Conservation (phyloP, 2,329 filamentous ascomycete species). For the Lachnellula suecica region DNA sequence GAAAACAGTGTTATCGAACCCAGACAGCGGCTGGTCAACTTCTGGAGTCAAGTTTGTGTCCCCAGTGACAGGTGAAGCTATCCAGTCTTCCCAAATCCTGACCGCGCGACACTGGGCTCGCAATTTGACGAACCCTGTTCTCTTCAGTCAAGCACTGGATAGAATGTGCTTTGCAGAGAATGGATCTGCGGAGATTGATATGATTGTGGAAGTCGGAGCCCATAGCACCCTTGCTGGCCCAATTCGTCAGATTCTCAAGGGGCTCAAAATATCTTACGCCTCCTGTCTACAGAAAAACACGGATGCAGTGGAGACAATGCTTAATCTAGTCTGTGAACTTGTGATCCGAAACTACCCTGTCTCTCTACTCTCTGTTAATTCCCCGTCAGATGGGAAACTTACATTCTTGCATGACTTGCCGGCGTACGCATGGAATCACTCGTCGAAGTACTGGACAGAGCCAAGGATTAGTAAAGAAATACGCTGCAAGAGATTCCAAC, state of each 20-base stretch:
- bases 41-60: no score
- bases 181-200: not conserved
- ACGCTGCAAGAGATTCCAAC: conserved; percentile 42
- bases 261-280: conserved; percentile 20
- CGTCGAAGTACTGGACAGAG: conserved; percentile 51
- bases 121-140: not conserved
- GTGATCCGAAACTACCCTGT: not conserved
- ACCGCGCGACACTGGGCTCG: not conserved
- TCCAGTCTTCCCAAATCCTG: not conserved
- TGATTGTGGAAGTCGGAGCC: conserved; percentile 17
- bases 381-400: not conserved
- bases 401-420: conserved; percentile 44
- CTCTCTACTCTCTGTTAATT: not conserved
- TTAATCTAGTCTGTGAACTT: not conserved
- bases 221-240: conserved; percentile 13
- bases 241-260: conserved; percentile 9
- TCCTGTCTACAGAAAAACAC: conserved; percentile 1
- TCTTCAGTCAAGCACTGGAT: not conserved
- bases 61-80: not conserved
- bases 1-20: not conserved
- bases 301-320: conserved; percentile 7
- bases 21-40: not conserved
- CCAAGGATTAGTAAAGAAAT: conserved; percentile 46
- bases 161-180: not conserved
- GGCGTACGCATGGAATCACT: conserved; percentile 54